Percentiles rank a stretch among this genome's conserved stretches.
Conservation (phyloP, 2,329 filamentous ascomycete species). For the Xylaria sp. region DNA sequence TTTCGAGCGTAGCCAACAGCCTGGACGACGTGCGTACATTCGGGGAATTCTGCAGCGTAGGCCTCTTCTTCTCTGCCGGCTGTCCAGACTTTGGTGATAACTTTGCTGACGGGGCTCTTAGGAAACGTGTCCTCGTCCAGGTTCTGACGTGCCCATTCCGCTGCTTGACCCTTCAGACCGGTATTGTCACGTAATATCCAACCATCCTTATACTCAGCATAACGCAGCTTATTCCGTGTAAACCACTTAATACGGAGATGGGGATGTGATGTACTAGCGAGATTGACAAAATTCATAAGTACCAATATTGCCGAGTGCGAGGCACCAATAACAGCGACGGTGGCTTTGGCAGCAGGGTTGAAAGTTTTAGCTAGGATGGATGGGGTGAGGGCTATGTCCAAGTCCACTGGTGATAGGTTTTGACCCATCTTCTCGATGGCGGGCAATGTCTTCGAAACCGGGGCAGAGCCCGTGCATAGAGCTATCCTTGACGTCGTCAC, state of each 20-base stretch:
- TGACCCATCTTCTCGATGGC: slow-evolving; percentile 43
- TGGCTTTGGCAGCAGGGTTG: slow-evolving; percentile 51
- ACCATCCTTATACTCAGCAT: slow-evolving; percentile 70
- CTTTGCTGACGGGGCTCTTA: slow-evolving; percentile 57
- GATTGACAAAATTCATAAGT: slow-evolving; percentile 67
- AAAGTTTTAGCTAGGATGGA: slow-evolving; percentile 58
- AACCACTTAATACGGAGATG: slow-evolving; percentile 70
- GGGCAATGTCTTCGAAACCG: slow-evolving; percentile 58
- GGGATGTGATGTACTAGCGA: slow-evolving; percentile 63
- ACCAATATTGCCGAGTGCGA: slow-evolving; percentile 73
- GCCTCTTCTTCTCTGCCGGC: slow-evolving; percentile 56
- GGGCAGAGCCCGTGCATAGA: slow-evolving; percentile 69
- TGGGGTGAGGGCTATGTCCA: slow-evolving; percentile 67
- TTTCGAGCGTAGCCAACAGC: slow-evolving; percentile 68
- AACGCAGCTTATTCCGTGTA: slow-evolving; percentile 68
- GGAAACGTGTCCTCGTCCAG: slow-evolving; percentile 64
- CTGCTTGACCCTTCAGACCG: slow-evolving; percentile 70
- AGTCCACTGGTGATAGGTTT: slow-evolving; percentile 55
- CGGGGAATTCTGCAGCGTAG: slow-evolving; percentile 59
- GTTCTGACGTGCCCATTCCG: slow-evolving; percentile 67
- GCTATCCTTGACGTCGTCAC: slow-evolving; percentile 58
- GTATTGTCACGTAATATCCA: slow-evolving; percentile 75
- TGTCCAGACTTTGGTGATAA: slow-evolving; percentile 60
- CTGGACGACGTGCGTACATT: slow-evolving; percentile 65
- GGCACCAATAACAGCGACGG: slow-evolving; percentile 68